Percentiles rank a stretch among this genome's conserved stretches.
phyloP scores from a whole-genome alignment of 371 early-diverging fungal genomes.

The Mucor indicus region DNA sequence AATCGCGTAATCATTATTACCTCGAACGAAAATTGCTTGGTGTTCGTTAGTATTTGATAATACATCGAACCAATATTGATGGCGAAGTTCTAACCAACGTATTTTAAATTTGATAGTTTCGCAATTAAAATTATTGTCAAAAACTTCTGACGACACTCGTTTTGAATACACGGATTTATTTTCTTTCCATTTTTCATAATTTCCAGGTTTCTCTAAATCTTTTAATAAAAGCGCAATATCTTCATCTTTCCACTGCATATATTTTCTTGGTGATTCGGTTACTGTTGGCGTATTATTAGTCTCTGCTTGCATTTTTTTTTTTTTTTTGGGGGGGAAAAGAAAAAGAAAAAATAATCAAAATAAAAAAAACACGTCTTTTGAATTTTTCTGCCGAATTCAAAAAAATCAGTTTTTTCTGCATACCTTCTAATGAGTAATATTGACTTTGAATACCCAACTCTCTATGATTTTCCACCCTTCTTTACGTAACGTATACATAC shows the following conservation, averaged over 20 bases:
- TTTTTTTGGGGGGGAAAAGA: no score
- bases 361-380: no score
- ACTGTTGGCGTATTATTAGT: no score
- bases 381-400: no score
- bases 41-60: slow-evolving; percentile 12
- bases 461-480: not conserved
- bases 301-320: no score
- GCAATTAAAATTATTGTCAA: slow-evolving; percentile 27
- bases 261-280: no score
- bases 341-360: no score
- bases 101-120: slow-evolving; percentile 42
- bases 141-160: slow-evolving; percentile 29
- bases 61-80: slow-evolving; percentile 16
- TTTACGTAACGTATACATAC: not conserved
- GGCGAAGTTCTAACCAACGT: slow-evolving; percentile 33
- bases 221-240: slow-evolving; percentile 26
- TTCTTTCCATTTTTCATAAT: slow-evolving; percentile 31
- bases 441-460: not conserved
- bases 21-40: slow-evolving; percentile 4
- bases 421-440: no score
- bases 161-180: slow-evolving; percentile 36
- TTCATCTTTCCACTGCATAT: slow-evolving; percentile 35
- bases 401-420: no score
- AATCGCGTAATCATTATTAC: slow-evolving; percentile 1
- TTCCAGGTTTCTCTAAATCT: slow-evolving; percentile 29